Base-by-base conservation (phyloP, 208 protist genomes). In the Trypanosoma lewisi region DNA sequence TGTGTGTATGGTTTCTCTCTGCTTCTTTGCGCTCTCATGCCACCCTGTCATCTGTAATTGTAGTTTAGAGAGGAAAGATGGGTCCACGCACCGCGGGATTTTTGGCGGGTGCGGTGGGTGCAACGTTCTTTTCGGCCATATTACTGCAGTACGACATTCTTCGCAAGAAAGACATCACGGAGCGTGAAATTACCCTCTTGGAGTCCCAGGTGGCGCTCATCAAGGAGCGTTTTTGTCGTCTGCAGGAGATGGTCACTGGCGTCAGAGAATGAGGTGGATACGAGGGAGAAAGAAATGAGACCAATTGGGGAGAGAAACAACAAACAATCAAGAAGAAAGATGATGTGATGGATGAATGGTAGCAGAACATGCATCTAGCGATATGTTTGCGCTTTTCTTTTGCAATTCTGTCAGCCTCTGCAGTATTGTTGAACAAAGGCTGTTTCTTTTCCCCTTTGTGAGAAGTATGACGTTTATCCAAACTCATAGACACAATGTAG, bases 81-180 rank as follows among this genome's bases (percentile, higher is more conserved):
- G 80, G 80, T 12, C 77, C 74, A 41, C 74, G 77, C 23, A 72
- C 58, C 9, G 70, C 74, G n/a, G 80, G 80, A 6, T 78, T 85
- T 65, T 53, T 85, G 31, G 36, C 58, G 28, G 79, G 79, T n/a
- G 41, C 59, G n/a, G 58, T 58, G 16, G 33, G 63, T 37, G 54
- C 74, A 9, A 47, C 67, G 4, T 21, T 67, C 11, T 45, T 63
- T 2, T 63, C 61, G 9, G 63, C 71, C 8, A 21, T 77, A 2
- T 49, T 85, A 4, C 44, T 81, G 36, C 67, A 77, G 34, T 79
- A 75, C 55, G 79, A 85, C 42, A 55, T 81, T 53, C 34, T 55
- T 41, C 61, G 65, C 6, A 77, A 68, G 42, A 70, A 64, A 23
- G 70, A 80, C 41, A 63, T 71, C 28, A 80, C 78, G 16, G 67